Evolutionary conservation across 805 yeast genomes (phyloP).

Genomic region (Ascoidea asiatica): DNA sequence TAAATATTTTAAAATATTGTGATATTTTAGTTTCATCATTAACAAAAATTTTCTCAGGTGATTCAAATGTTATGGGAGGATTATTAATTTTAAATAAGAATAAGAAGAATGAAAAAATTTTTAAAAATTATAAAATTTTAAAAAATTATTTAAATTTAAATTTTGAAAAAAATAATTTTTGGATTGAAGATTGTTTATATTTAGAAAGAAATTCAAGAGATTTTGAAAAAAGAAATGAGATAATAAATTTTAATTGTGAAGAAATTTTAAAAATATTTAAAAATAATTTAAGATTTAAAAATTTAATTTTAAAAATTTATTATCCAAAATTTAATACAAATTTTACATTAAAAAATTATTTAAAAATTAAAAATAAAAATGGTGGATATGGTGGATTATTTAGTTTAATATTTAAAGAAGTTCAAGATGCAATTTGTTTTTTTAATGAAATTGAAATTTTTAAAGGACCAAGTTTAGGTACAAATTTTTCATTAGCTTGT

Average conservation of each 20-base stretch:
- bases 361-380: slow-evolving; percentile 43
- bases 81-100: slow-evolving; percentile 69
- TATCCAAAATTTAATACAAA: slow-evolving; percentile 48
- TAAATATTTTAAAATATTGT: slow-evolving; percentile 68
- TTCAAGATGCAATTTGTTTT: slow-evolving; percentile 54
- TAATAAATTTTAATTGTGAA: slow-evolving; percentile 41
- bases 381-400: slow-evolving; percentile 90
- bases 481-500: slow-evolving; percentile 79
- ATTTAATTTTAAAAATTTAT: slow-evolving; percentile 48
- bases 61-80: slow-evolving; percentile 93
- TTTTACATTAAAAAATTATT: slow-evolving; percentile 51
- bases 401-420: slow-evolving; percentile 55
- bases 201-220: slow-evolving; percentile 91
- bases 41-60: slow-evolving; percentile 89
- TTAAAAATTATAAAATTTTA: slow-evolving; percentile 34
- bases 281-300: slow-evolving; percentile 22
- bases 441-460: slow-evolving; percentile 57
- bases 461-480: slow-evolving; percentile 87
- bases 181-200: slow-evolving; percentile 92
- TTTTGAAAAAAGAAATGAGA: slow-evolving; percentile 46
- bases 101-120: too few relatives aligned
- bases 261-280: slow-evolving; percentile 36
- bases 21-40: slow-evolving; percentile 80
- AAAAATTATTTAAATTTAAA: slow-evolving; percentile 35
- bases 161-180: slow-evolving; percentile 62